Evolutionary conservation across 2,329 filamentous ascomycete species (phyloP), one percentile per base, ranked within the genome.

Genomic region (Lomentospora prolificans): DNA sequence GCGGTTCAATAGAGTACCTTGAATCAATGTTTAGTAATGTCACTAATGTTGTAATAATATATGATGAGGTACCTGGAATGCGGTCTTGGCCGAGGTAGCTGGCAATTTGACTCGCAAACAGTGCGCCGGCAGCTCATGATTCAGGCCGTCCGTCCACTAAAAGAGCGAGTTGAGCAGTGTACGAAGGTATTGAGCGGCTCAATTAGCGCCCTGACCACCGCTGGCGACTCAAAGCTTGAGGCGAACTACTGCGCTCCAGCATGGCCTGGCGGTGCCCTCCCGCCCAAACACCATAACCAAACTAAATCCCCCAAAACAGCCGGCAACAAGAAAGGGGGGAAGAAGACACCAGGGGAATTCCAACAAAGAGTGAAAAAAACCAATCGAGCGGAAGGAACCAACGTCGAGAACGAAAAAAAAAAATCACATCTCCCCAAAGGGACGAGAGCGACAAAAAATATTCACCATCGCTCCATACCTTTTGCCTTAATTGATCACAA

Each of bases 281-380:
- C n/a, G n/a, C n/a, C n/a, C 33, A n/a, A 39, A 39, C 33, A 2
- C 5, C 33, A 7, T 14, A 39, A 17, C 8, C 12, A 39, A 14
- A 14, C 33, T 39, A 12, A 12, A 39, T 17, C 33, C 14, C 14
- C 14, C 14, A 39, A 39, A 39, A 39, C 30, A 39, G 33, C 33
- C 12, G 33, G 33, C 17, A 39, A 12, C 33, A 12, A 12, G 22
- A 19, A 46, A 19, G 10, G 19, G 41, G 41, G 41, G 22, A 46
- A 19, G 19, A 46, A 46, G 41, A 46, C 41, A 46, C 41, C n/a
- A 46, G 41, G 41, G 41, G 41, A 46, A 46, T n/a, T n/a, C n/a
- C n/a, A n/a, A n/a, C n/a, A n/a, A n/a, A n/a, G n/a, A n/a, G n/a
- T n/a, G n/a, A n/a, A n/a, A n/a, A n/a, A n/a, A n/a, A n/a, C n/a